Base-by-base conservation (phyloP, 768 basidiomycete genomes). In the Tricholoma matsutake region DNA sequence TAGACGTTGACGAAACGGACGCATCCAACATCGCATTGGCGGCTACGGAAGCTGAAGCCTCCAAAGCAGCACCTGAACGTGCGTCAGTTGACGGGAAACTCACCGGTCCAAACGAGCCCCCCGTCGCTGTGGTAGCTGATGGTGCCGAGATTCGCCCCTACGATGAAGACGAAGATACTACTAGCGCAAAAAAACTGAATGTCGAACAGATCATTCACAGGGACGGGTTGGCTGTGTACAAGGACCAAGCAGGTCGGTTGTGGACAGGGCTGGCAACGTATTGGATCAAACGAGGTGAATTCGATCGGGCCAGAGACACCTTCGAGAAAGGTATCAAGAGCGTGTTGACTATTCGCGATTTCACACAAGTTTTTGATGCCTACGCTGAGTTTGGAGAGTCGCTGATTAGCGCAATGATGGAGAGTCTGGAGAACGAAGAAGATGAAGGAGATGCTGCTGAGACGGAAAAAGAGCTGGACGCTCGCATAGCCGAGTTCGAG, bases 211-310 rank as follows among this genome's bases (percentile, higher is more conserved):
- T 99, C 61, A 83, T 99, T 41, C 83, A 83, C 29, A 85, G 87
- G 63, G 95, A 98, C 65, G 97, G 97, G 14, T 79, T 99, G 25
- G 81, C 79, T 2, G 79, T 96, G 16, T 98, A 98, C 75, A 94
- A 94, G 71, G 97, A 99, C 71, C 97, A 99, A 75, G 94, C 96
- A 2, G 97, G 97, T 10, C 86, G 93, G 54, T 75, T 99, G 29
- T 99, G 37, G 37, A 39, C 37, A 5, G 97, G 96, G 0, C 75
- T 98, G 29, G 96, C 96, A 1, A 98, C 96, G 0, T 98, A 96
- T 71, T 99, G 96, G 96, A 96, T 96, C 73, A 97, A 97, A 75
- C 88, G 94, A 5, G 93, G 85, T 57, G 97, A 98, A 71, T 98
- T 99, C 69, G 95, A 95, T 63, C 83, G 37, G 13, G 37, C 37